These are phyloP conservation scores for Schrenkiella parvula DNA, from an alignment of 345 rosid genomes.

Conservation along the genomic window DNA sequence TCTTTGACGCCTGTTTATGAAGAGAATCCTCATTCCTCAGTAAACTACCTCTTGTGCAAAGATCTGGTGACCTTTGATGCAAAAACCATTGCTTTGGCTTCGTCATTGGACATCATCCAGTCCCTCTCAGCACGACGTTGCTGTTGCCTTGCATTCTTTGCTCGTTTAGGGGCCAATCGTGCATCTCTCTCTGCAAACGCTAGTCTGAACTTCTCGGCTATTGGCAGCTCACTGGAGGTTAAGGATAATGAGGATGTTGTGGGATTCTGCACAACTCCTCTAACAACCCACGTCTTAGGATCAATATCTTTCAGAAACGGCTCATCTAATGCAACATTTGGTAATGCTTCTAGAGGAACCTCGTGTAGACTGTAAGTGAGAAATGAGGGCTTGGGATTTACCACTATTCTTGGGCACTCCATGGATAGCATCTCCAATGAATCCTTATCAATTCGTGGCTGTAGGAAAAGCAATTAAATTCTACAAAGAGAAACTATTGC, in stretches of 20 bases:
- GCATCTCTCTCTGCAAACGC: conserved; percentile 77
- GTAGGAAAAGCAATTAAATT: conserved; percentile 14
- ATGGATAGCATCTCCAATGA: conserved; percentile 49
- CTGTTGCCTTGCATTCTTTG: conserved; percentile 81
- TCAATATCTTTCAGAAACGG: conserved; percentile 52
- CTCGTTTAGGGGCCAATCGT: conserved; percentile 85
- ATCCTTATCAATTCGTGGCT: conserved; percentile 71
- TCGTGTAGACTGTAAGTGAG: conserved; percentile 45
- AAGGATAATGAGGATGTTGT: conserved; percentile 16
- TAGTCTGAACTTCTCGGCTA: conserved; percentile 86
- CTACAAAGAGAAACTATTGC: background rate
- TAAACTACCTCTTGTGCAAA: conserved; percentile 33
- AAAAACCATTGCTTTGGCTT: conserved; percentile 58
- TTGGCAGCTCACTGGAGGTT: conserved; percentile 46
- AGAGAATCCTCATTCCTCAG: background rate
- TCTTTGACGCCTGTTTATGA: background rate
- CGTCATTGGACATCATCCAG: conserved; percentile 51
- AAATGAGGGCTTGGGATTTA: conserved; percentile 76
- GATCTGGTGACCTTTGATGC: conserved; percentile 59
- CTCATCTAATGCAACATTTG: conserved; percentile 54
- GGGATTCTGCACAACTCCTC: conserved; percentile 34
- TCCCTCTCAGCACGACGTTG: conserved; percentile 81
- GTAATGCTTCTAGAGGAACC: conserved; percentile 61
- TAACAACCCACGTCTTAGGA: conserved; percentile 57
- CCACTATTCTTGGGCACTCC: conserved; percentile 74